Percentiles rank a stretch among this genome's conserved stretches.
These are phyloP conservation scores for Oldenlandia corymbosa DNA, from an alignment of 257 asterid genomes.

Conservation along the genomic window DNA sequence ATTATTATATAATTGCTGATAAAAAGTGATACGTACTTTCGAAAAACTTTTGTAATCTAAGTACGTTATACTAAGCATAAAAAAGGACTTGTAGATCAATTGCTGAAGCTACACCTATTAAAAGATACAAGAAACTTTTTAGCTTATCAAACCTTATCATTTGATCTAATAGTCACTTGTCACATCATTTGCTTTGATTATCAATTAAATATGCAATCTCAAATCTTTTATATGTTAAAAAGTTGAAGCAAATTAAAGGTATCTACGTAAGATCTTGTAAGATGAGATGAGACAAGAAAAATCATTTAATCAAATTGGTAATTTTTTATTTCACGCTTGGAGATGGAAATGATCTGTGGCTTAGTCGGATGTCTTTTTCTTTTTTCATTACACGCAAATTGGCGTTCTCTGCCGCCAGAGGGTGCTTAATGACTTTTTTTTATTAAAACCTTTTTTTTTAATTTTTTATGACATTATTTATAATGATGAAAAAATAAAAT, in stretches of 20 bases:
- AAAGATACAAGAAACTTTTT: background rate
- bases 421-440: too few relatives aligned
- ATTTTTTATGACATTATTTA: too few relatives aligned
- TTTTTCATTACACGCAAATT: too few relatives aligned
- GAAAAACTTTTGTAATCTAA: background rate
- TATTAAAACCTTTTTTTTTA: too few relatives aligned
- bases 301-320: too few relatives aligned
- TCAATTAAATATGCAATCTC: background rate
- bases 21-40: background rate
- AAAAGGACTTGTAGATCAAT: background rate
- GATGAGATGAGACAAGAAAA: too few relatives aligned
- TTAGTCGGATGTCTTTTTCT: background rate
- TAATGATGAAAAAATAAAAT: too few relatives aligned
- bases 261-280: too few relatives aligned
- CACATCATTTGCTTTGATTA: background rate
- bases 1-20: conserved; percentile 5
- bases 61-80: background rate
- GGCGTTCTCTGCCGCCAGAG: background rate
- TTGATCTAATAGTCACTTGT: conserved; percentile 6
- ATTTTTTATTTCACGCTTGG: conserved; percentile 7
- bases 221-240: background rate
- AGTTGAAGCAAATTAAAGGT: background rate
- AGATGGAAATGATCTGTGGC: conserved; percentile 3
- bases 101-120: background rate
- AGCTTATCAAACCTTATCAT: background rate